phyloP scores from a whole-genome alignment of 208 protist genomes.

The Naegleria gruberi region DNA sequence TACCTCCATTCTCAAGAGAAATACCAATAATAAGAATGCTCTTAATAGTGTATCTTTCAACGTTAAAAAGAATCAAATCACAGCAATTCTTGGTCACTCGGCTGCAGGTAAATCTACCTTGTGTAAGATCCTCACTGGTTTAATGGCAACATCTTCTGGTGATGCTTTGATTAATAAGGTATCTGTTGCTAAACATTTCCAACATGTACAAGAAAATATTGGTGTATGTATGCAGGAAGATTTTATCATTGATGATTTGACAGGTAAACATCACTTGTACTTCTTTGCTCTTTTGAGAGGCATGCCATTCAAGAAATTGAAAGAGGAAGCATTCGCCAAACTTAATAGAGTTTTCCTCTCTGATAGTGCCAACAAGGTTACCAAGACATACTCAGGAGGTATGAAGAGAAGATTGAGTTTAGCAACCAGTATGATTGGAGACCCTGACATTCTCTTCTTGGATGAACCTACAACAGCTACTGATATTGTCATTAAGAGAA shows the following conservation, averaged over 20 bases:
- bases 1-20: neutral
- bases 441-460: constrained; percentile 26
- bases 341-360: constrained; percentile 51
- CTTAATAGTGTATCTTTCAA: neutral
- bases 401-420: constrained; percentile 39
- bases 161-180: constrained; percentile 48
- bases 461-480: constrained; percentile 42
- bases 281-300: constrained; percentile 29
- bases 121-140: constrained; percentile 61
- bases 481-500: constrained; percentile 17
- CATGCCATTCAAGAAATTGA: constrained; percentile 27
- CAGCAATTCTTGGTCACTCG: constrained; percentile 34
- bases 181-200: constrained; percentile 46
- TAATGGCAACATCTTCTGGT: constrained; percentile 53
- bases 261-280: constrained; percentile 33
- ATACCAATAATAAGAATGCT: constrained; percentile 3
- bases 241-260: constrained; percentile 38
- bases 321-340: constrained; percentile 45
- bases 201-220: constrained; percentile 39
- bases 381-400: constrained; percentile 39
- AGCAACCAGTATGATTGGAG: constrained; percentile 41
- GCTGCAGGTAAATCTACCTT: constrained; percentile 65
- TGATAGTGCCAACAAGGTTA: constrained; percentile 34
- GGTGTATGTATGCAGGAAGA: constrained; percentile 44
- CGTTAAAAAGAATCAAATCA: neutral